Percentiles rank a stretch among this genome's conserved stretches.
phyloP scores from a whole-genome alignment of 257 asterid species.

The Przewalskia tangutica region DNA sequence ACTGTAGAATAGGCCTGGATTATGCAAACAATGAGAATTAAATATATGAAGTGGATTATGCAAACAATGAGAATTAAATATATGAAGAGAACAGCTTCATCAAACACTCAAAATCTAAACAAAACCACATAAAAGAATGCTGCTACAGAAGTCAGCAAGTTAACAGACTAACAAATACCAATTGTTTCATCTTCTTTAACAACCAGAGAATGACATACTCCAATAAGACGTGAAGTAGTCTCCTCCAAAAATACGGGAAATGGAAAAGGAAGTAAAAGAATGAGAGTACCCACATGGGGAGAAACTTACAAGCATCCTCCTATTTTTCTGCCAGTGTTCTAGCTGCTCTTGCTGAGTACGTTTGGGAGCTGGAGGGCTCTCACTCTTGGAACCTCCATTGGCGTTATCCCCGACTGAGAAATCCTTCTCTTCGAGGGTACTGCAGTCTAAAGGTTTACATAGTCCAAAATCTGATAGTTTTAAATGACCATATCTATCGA shows the following conservation, averaged over 20 bases:
- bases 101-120: not conserved
- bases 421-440: conserved; percentile 30
- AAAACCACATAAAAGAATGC: not conserved
- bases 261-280: not conserved
- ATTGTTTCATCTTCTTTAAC: not conserved
- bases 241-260: not conserved
- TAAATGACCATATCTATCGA: conserved; percentile 42
- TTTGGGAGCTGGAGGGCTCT: conserved; percentile 13
- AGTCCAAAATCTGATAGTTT: conserved; percentile 45
- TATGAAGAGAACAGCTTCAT: not conserved
- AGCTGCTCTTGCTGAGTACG: conserved; percentile 27
- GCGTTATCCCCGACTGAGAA: conserved; percentile 23
- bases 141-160: not conserved
- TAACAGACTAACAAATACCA: not conserved
- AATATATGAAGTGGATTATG: not conserved
- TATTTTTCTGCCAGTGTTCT: conserved; percentile 24
- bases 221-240: not conserved
- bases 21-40: not conserved
- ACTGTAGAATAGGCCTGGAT: conserved; percentile 24
- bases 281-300: not conserved
- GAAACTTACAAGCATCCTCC: conserved; percentile 27
- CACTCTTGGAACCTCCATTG: conserved; percentile 10
- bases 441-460: conserved; percentile 48
- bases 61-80: too few species aligned
- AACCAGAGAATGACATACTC: not conserved